phyloP scores from a whole-genome alignment of 2,329 filamentous ascomycete genomes.

The Septoria linicola region DNA sequence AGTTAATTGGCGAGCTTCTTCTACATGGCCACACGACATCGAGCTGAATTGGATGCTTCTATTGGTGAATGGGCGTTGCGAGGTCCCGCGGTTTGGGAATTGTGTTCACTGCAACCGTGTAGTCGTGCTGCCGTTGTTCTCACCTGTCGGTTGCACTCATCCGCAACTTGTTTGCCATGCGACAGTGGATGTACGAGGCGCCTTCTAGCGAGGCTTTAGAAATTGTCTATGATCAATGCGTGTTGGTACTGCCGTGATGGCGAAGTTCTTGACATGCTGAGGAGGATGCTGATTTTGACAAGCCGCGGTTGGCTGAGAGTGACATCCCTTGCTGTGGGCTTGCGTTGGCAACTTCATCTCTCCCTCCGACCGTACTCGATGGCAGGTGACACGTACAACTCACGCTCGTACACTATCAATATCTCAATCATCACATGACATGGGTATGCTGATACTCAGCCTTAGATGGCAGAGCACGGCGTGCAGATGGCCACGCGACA shows the following conservation, averaged over 20 bases:
- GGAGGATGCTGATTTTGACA: not conserved
- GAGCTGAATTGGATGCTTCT: not conserved
- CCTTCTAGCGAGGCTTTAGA: not conserved
- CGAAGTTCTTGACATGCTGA: not conserved
- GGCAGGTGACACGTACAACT: too few species aligned
- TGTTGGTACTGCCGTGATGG: not conserved
- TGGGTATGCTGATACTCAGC: not conserved
- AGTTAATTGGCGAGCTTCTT: constrained; percentile 3
- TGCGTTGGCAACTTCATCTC: not conserved
- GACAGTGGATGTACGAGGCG: not conserved
- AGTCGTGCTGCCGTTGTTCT: not conserved
- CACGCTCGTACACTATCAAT: too few species aligned
- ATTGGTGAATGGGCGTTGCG: constrained; percentile 4
- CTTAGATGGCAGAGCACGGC: not conserved
- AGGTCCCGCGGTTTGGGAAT: not conserved
- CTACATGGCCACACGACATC: constrained; percentile 2
- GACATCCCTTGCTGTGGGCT: not conserved
- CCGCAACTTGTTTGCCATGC: constrained; percentile 1
- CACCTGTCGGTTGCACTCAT: not conserved
- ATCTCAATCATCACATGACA: not conserved
- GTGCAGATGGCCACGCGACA: not conserved
- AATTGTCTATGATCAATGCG: not conserved
- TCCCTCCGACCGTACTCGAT: too few species aligned
- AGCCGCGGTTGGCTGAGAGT: not conserved
- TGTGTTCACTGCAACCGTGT: constrained; percentile 3